Base-by-base conservation (phyloP, 495 filamentous ascomycete species). In the Xylaria bambusicola region DNA sequence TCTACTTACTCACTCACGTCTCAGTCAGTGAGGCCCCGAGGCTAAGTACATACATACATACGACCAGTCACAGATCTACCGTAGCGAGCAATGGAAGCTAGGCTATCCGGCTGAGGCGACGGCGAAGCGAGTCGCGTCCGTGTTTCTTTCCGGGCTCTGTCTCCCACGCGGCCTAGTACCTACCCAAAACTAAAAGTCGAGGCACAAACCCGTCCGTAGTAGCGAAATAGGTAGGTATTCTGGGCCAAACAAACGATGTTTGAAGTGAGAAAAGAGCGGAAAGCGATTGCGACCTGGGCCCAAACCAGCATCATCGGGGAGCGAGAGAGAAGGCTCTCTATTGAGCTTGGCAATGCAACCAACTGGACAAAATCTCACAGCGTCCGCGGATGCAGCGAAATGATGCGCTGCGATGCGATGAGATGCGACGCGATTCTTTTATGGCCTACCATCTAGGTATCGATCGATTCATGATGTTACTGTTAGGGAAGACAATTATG, bases 281-380 rank as follows among this genome's bases (percentile, higher is more conserved):
- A 21, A 20, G 33, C 33, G 21, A 38, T 52, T 1, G 20, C 9
- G 21, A 20, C 29, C 3, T 4, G 8, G 23, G n/a, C 50, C 50
- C 21, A 53, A 40, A 41, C 50, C 50, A 35, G 33, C 35, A 41
- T 7, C 36, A 18, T 17, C 49, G 49, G 49, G 31, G 31, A 40
- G 29, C 33, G 49, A 26, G 18, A 15, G 29, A 5, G 29, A 33
- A 33, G 29, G 20, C 41, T 6, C 6, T 2, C 12, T 26, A 47
- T 10, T 29, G 23, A 48, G 15, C 36, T 38, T 38, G 36, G 29
- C 29, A 5, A 33, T 33, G 29, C 5, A 33, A 10, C 29, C 29
- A 5, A 5, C 10, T 33, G 29, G n/a, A n/a, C n/a, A n/a, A n/a
- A n/a, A n/a, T n/a, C n/a, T n/a, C n/a, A n/a, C n/a, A n/a, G n/a